phyloP scores from a whole-genome alignment of 1,284 basidiomycete species.

The Ustilago shanxiensis region DNA sequence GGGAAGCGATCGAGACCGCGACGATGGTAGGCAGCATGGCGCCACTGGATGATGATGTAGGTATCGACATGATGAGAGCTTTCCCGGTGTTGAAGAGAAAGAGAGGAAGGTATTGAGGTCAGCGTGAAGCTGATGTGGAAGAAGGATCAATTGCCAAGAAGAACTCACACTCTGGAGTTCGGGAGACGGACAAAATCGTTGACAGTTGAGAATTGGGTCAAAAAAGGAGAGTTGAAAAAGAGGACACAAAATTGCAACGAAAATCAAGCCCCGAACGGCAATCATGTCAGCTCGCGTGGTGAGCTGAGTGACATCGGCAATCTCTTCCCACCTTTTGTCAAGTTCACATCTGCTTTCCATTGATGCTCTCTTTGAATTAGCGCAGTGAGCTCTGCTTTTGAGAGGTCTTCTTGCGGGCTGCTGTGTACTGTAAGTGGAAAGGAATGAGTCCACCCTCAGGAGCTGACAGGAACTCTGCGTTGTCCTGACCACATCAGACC shows the following conservation, averaged over 20 bases:
- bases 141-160: background rate
- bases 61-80: constrained; percentile 23
- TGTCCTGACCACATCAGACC: no score
- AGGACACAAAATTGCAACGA: background rate
- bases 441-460: no score
- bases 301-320: constrained; percentile 7
- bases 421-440: no score
- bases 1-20: constrained; percentile 53
- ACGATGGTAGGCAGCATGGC: constrained; percentile 41
- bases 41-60: constrained; percentile 10
- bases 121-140: background rate
- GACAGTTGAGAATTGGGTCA: background rate
- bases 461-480: no score
- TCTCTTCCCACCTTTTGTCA: background rate
- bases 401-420: no score
- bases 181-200: constrained; percentile 3
- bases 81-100: background rate
- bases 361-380: no score
- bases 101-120: background rate
- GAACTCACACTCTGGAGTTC: constrained; percentile 8
- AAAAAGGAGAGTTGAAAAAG: background rate
- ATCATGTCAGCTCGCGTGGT: constrained; percentile 3
- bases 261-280: background rate
- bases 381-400: no score
- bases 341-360: no score